A percentile compares a stretch with the other conserved stretches of the same genome.
Conservation (phyloP, 1,284 basidiomycete genomes). For the Fomitopsis schrenkii region DNA sequence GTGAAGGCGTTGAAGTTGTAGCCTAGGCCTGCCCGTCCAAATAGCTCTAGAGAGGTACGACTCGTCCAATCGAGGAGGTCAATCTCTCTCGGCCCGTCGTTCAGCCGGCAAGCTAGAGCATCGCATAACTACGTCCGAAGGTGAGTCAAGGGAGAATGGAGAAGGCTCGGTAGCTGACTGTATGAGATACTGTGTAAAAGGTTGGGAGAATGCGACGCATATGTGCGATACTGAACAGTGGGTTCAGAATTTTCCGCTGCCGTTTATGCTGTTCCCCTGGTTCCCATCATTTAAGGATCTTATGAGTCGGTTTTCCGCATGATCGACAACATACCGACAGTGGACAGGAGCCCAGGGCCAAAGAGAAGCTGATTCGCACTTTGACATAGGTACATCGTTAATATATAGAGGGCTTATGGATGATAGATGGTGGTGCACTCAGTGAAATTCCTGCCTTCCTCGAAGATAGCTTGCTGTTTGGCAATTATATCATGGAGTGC, state of each 20-base stretch:
- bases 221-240: constrained; percentile 20
- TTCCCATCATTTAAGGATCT: neutral
- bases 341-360: constrained; percentile 14
- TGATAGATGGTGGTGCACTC: constrained; percentile 9
- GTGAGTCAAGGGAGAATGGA: constrained; percentile 1
- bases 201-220: constrained; percentile 20
- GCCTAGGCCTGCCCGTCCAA: constrained; percentile 34
- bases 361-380: constrained; percentile 9
- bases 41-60: constrained; percentile 34
- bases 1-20: constrained; percentile 32
- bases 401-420: neutral
- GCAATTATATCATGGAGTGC: constrained; percentile 36
- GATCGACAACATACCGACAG: constrained; percentile 4
- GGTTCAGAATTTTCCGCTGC: constrained; percentile 17
- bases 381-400: neutral
- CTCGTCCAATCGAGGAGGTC: constrained; percentile 32
- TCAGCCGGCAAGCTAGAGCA: constrained; percentile 15
- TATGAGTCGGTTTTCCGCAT: neutral
- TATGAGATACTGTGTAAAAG: constrained; percentile 12
- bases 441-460: constrained; percentile 25
- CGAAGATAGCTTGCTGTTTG: constrained; percentile 32
- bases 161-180: neutral
- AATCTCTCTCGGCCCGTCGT: constrained; percentile 18
- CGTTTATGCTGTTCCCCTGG: constrained; percentile 17
- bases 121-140: constrained; percentile 1